Evolutionary conservation across 768 basidiomycete genomes (phyloP).

Genomic region (Chalciporus chontae): DNA sequence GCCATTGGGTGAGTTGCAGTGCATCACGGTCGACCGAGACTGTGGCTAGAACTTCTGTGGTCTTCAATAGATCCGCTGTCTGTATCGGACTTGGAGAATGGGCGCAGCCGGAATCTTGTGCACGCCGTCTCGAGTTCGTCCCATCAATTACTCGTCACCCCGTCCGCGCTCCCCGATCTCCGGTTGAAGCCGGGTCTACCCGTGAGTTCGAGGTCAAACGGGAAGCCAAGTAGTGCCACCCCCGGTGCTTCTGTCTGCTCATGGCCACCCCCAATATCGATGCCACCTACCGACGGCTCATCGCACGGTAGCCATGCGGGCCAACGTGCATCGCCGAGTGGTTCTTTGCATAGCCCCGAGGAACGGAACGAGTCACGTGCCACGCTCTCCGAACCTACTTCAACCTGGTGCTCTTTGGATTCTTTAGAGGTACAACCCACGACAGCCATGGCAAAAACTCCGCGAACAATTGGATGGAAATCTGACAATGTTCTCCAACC

Average conservation of each 20-base stretch:
- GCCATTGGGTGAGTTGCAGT: slow-evolving; percentile 25
- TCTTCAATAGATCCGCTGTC: slow-evolving; percentile 27
- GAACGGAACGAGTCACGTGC: slow-evolving; percentile 10
- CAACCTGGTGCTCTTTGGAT: slow-evolving; percentile 8
- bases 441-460: slow-evolving; percentile 2
- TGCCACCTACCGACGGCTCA: background rate
- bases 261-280: slow-evolving; percentile 22
- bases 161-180: slow-evolving; percentile 14
- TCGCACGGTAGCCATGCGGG: slow-evolving; percentile 4
- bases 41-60: slow-evolving; percentile 2
- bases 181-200: slow-evolving; percentile 7
- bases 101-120: background rate
- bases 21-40: background rate
- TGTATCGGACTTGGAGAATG: slow-evolving; percentile 19
- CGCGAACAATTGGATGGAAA: slow-evolving; percentile 14
- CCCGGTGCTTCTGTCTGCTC: slow-evolving; percentile 15
- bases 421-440: background rate
- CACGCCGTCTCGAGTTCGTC: slow-evolving; percentile 3
- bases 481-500: slow-evolving; percentile 19
- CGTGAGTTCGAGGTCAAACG: slow-evolving; percentile 8
- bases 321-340: slow-evolving; percentile 4
- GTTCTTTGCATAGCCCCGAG: slow-evolving; percentile 9
- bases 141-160: slow-evolving; percentile 9
- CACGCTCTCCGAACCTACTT: slow-evolving; percentile 4
- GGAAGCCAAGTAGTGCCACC: slow-evolving; percentile 9